phyloP scores from a whole-genome alignment of 768 basidiomycete genomes.

The Naematelia encephala region DNA sequence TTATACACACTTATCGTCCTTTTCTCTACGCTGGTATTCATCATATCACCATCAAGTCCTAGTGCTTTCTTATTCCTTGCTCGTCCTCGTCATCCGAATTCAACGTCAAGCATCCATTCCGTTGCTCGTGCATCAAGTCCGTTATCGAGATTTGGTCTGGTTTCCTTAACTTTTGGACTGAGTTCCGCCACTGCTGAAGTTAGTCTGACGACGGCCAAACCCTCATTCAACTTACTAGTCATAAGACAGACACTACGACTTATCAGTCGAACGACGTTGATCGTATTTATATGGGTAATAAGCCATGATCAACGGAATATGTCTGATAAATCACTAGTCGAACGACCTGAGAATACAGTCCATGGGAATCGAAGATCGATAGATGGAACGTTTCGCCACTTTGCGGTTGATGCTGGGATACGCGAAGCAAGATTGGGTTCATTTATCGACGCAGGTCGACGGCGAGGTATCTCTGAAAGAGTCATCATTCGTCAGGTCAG shows the following conservation, averaged over 20 bases:
- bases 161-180: not conserved
- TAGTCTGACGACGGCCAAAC: not conserved
- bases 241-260: conserved; percentile 3
- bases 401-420: too few relatives aligned
- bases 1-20: conserved; percentile 1
- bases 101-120: not conserved
- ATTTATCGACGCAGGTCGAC: too few relatives aligned
- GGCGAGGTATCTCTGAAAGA: too few relatives aligned
- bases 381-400: not conserved
- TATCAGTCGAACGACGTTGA: conserved; percentile 2
- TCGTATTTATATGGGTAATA: conserved; percentile 1
- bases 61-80: not conserved
- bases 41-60: not conserved
- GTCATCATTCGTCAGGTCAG: not conserved
- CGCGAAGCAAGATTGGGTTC: too few relatives aligned
- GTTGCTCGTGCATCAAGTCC: not conserved
- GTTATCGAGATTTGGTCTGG: not conserved
- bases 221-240: conserved; percentile 5
- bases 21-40: not conserved
- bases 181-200: not conserved
- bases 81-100: not conserved
- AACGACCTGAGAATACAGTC: not conserved
- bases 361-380: not conserved
- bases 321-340: not conserved
- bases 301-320: not conserved